These are phyloP conservation scores for Phytophthora boehmeriae DNA, from an alignment of 352 stramenopile species.

Conservation along the genomic window DNA sequence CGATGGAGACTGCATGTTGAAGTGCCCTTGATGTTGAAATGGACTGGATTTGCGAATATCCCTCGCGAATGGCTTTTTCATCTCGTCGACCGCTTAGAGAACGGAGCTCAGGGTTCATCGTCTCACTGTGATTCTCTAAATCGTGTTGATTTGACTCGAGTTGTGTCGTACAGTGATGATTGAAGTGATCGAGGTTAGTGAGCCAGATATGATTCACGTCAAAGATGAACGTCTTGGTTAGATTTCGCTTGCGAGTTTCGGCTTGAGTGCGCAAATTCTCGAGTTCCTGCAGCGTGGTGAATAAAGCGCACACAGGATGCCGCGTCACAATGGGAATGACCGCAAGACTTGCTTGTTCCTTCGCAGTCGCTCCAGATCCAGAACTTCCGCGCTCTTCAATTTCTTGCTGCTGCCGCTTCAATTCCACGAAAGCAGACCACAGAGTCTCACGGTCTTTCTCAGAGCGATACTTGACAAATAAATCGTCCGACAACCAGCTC, in stretches of 20 bases:
- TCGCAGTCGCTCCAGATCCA: neutral
- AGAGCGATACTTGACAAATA: conserved; percentile 83
- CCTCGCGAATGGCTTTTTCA: conserved; percentile 59
- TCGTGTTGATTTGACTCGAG: conserved; percentile 1
- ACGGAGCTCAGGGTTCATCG: conserved; percentile 15
- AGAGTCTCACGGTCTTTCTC: conserved; percentile 71
- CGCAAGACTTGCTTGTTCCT: conserved; percentile 32
- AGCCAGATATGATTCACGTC: conserved; percentile 93
- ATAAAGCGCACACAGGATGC: conserved; percentile 70
- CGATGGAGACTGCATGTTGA: conserved; percentile 54
- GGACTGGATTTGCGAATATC: conserved; percentile 82
- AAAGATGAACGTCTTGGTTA: conserved; percentile 83
- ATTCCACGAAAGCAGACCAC: conserved; percentile 53
- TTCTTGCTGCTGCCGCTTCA: conserved; percentile 46
- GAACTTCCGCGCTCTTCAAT: conserved; percentile 18
- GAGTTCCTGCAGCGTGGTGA: conserved; percentile 61
- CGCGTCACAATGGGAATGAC: conserved; percentile 61
- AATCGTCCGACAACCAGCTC: conserved; percentile 81
- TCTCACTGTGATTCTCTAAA: conserved; percentile 25
- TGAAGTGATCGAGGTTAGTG: conserved; percentile 90
- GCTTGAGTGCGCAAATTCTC: conserved; percentile 75
- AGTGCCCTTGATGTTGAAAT: conserved; percentile 65
- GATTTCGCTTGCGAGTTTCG: conserved; percentile 70
- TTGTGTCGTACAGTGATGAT: conserved; percentile 38
- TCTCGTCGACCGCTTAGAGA: conserved; percentile 56